These are phyloP conservation scores for Tetracentron sinense DNA, from an alignment of 164 flowering plant species.

Conservation along the genomic window DNA sequence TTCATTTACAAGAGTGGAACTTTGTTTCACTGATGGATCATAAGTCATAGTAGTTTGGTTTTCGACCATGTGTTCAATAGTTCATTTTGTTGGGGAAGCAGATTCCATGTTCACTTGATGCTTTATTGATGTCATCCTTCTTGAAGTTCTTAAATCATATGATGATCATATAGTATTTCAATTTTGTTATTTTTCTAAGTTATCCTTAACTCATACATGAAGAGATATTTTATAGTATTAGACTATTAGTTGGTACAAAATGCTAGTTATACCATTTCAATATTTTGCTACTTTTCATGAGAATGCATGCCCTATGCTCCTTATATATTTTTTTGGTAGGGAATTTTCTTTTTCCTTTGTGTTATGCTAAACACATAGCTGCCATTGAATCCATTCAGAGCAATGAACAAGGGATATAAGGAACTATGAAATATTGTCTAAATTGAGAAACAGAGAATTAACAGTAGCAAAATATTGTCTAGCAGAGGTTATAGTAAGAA, in stretches of 20 bases:
- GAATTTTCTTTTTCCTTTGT: too few relatives aligned
- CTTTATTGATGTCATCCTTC: neutral
- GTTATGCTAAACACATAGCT: too few relatives aligned
- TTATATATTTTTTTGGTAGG: neutral
- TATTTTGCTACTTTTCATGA: neutral
- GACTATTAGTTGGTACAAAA: neutral
- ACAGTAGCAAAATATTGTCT: too few relatives aligned
- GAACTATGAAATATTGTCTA: too few relatives aligned
- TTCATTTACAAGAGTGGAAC: neutral
- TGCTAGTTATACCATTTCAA: neutral
- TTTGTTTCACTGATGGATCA: neutral
- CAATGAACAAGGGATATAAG: too few relatives aligned
- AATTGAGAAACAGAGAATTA: too few relatives aligned
- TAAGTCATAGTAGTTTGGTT: neutral
- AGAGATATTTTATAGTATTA: neutral
- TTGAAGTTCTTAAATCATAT: neutral
- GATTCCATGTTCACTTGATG: neutral
- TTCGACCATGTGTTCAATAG: neutral
- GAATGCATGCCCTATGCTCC: neutral
- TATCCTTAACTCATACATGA: neutral
- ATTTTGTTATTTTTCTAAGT: neutral
- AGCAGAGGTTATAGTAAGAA: too few relatives aligned
- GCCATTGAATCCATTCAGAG: too few relatives aligned
- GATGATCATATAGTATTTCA: neutral
- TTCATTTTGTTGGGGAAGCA: neutral